A percentile compares a stretch with the other conserved stretches of the same genome.
phyloP scores from a whole-genome alignment of 2,329 filamentous ascomycete species.

The Paraphaeosphaeria minitans region DNA sequence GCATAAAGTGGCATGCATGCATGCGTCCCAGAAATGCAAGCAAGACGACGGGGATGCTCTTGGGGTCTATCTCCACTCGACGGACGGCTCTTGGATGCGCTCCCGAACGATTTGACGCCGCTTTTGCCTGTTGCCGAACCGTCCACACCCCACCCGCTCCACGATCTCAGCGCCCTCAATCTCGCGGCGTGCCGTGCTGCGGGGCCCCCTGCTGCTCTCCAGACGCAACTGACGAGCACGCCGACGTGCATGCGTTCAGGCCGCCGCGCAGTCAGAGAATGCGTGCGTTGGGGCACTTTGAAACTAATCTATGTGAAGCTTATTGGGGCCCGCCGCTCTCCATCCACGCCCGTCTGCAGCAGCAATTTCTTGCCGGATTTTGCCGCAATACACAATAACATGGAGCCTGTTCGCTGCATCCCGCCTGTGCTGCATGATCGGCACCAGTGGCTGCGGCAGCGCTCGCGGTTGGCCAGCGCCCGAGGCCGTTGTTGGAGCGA shows the following conservation, averaged over 20 bases:
- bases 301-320: conserved; percentile 41
- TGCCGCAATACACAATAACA: conserved; percentile 45
- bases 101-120: conserved; percentile 14
- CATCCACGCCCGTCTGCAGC: conserved; percentile 37
- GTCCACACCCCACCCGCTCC: neutral
- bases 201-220: neutral
- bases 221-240: conserved; percentile 24
- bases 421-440: conserved; percentile 44
- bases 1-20: conserved; percentile 33
- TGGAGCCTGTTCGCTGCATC: conserved; percentile 39
- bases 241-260: conserved; percentile 26
- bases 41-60: conserved; percentile 26
- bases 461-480: conserved; percentile 35
- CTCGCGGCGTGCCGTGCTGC: conserved; percentile 1
- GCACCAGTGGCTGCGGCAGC: conserved; percentile 37
- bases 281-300: conserved; percentile 36
- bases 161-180: neutral
- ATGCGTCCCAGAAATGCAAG: conserved; percentile 39
- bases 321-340: conserved; percentile 35
- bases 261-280: conserved; percentile 34
- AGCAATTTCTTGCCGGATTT: conserved; percentile 36
- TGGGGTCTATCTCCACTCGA: conserved; percentile 32
- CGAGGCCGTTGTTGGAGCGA: conserved; percentile 24
- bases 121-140: neutral
- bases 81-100: conserved; percentile 22